Base-by-base conservation (phyloP, 2,329 filamentous ascomycete species). In the Aspergillus uvarum region DNA sequence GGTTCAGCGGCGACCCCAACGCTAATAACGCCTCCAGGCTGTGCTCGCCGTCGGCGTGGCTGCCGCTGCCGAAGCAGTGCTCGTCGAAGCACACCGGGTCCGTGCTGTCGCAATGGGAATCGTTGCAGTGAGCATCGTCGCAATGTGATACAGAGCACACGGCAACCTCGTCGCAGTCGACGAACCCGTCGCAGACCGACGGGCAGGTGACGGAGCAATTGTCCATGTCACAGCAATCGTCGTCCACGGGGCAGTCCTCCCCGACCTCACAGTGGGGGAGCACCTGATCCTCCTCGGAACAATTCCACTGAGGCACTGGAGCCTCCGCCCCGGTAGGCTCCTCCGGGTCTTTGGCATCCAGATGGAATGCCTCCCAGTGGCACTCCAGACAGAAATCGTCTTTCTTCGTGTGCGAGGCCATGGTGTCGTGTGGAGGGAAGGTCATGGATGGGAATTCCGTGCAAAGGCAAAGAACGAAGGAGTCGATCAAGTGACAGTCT, bases 381-480 rank as follows among this genome's bases (percentile, higher is more conserved):
- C 76, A 79, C 65, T 77, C 75, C 24, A 78, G 71, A 62, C 76
- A 78, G 63, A 74, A 76, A 56, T 74, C 70, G 53, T 70, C 68
- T 48, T 65, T 63, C 56, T 69, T 68, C 51, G 68, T 59, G 63
- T 72, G 70, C 57, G 70, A 67, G 54, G 68, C 65, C 74, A 76
- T 77, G 57, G 59, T 69, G 66, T 19, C 63, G 57, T 54, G 42
- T 44, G 24, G 24, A 56, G 47, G 31, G 32, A 44, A 26, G 24
- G 24, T 29, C 51, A 21, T 51, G 38, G 16, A 42, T 16, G 16
- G 38, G 2, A 16, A 7, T 14, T 16, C 12, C 19, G 26, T 47
- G 42, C 19, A 22, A 35, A n/a, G 14, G 10, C 11, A 50, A 22
- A 10, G n/a, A n/a, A 24, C 24, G 7, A 29, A 22, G n/a, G 54